Evolutionary conservation across 306 rosid species (phyloP).

Genomic region (Neltuma alba): DNA sequence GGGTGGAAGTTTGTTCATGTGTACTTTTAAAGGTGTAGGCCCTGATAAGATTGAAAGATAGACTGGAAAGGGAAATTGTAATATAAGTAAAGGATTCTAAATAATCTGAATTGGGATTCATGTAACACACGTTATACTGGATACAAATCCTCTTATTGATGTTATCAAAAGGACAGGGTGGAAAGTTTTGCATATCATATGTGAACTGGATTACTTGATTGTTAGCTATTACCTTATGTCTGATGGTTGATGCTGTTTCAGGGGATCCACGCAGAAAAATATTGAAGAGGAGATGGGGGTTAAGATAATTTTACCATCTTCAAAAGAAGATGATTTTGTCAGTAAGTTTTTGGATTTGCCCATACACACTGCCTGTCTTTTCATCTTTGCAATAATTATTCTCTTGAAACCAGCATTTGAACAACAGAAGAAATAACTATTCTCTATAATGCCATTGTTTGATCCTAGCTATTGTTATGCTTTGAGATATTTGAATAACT

Average conservation of each 20-base stretch:
- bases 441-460: slow-evolving; percentile 12
- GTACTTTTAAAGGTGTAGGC: slow-evolving; percentile 1
- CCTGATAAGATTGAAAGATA: not conserved
- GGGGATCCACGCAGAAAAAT: slow-evolving; percentile 72
- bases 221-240: slow-evolving; percentile 25
- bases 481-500: slow-evolving; percentile 24
- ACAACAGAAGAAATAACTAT: slow-evolving; percentile 1
- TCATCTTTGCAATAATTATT: slow-evolving; percentile 30
- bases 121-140: slow-evolving; percentile 1
- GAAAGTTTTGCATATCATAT: slow-evolving; percentile 39
- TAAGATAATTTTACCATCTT: slow-evolving; percentile 69
- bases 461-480: slow-evolving; percentile 19
- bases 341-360: slow-evolving; percentile 56
- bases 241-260: slow-evolving; percentile 40
- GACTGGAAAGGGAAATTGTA: slow-evolving; percentile 27
- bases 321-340: slow-evolving; percentile 62
- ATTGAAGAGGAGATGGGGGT: slow-evolving; percentile 83
- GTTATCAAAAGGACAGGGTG: slow-evolving; percentile 26
- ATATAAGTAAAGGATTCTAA: slow-evolving; percentile 23
- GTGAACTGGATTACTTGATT: slow-evolving; percentile 24
- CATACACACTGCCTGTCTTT: slow-evolving; percentile 1
- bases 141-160: slow-evolving; percentile 17
- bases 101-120: slow-evolving; percentile 29
- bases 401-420: not conserved
- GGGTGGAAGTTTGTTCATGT: not conserved